These are phyloP conservation scores for Geranium incanum DNA, from an alignment of 441 rosid species.

Conservation along the genomic window DNA sequence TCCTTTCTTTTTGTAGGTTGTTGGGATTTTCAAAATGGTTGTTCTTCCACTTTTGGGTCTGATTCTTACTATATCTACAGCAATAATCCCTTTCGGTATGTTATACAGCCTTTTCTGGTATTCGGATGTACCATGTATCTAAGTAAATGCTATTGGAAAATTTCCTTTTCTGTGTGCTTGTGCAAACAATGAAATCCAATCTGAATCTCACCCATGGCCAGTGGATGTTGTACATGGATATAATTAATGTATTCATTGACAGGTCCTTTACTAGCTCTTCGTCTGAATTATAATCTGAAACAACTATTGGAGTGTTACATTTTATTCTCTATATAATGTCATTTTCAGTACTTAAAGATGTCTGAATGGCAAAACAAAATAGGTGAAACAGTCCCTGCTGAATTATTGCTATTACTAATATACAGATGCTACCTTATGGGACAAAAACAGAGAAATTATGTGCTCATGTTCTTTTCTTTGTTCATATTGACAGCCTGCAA, in stretches of 20 bases:
- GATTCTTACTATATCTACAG: constrained; percentile 37
- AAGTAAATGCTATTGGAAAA: not conserved
- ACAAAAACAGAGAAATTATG: not conserved
- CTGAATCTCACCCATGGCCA: not conserved
- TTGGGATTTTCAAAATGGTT: constrained; percentile 55
- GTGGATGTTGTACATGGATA: not conserved
- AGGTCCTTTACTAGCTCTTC: not conserved
- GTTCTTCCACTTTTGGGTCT: constrained; percentile 48
- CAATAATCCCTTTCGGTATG: constrained; percentile 14
- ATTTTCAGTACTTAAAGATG: not conserved
- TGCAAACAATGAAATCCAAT: not conserved
- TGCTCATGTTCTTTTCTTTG: not conserved
- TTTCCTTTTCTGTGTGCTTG: no score
- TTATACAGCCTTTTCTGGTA: not conserved
- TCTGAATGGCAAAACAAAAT: not conserved
- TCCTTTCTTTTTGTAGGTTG: constrained; percentile 29
- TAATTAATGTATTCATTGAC: not conserved
- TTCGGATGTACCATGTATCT: not conserved
- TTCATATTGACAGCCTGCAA: not conserved
- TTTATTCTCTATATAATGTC: not conserved
- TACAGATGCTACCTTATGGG: no score
- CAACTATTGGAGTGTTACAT: not conserved
- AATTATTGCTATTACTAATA: not conserved
- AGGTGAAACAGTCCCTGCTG: not conserved
- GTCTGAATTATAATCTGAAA: not conserved